These are phyloP conservation scores for Hyphodiscus hymeniophilus DNA, from an alignment of 495 filamentous ascomycete genomes.

Conservation along the genomic window DNA sequence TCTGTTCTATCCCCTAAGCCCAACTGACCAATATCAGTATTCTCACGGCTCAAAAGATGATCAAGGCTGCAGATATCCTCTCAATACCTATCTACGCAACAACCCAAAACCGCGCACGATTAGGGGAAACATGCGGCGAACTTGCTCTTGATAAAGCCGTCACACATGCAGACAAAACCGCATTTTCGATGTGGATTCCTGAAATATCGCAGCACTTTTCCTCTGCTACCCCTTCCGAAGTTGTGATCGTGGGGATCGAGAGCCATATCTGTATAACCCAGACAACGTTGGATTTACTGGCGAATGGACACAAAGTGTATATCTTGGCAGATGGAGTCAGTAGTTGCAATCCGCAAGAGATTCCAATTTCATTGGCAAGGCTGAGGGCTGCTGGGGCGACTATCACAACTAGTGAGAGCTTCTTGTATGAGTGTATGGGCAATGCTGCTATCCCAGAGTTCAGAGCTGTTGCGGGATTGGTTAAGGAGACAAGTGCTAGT, in stretches of 20 bases:
- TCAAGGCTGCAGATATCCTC: slow-evolving; percentile 50
- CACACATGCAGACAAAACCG: slow-evolving; percentile 51
- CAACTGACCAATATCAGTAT: slow-evolving; percentile 29
- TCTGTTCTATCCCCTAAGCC: slow-evolving; percentile 9
- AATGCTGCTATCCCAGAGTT: slow-evolving; percentile 77
- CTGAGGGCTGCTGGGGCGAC: slow-evolving; percentile 68
- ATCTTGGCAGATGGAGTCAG: slow-evolving; percentile 87
- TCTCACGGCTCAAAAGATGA: slow-evolving; percentile 44
- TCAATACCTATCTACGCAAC: slow-evolving; percentile 73
- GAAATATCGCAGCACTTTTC: slow-evolving; percentile 36
- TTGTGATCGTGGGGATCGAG: slow-evolving; percentile 81
- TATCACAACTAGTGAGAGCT: slow-evolving; percentile 85
- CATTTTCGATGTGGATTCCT: slow-evolving; percentile 73
- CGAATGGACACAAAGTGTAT: slow-evolving; percentile 72
- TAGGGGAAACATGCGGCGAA: slow-evolving; percentile 73
- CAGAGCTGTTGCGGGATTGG: slow-evolving; percentile 57
- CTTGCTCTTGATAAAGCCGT: slow-evolving; percentile 27
- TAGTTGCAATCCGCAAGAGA: slow-evolving; percentile 74
- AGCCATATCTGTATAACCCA: slow-evolving; percentile 92
- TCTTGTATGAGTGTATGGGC: slow-evolving; percentile 86
- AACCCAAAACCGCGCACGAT: slow-evolving; percentile 67
- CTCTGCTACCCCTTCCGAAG: slow-evolving; percentile 22
- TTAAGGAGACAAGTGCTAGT: slow-evolving; percentile 65
- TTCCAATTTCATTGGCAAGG: slow-evolving; percentile 67
- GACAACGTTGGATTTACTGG: slow-evolving; percentile 74